Base-by-base conservation (phyloP, 768 basidiomycete species). In the Tricholoma matsutake region DNA sequence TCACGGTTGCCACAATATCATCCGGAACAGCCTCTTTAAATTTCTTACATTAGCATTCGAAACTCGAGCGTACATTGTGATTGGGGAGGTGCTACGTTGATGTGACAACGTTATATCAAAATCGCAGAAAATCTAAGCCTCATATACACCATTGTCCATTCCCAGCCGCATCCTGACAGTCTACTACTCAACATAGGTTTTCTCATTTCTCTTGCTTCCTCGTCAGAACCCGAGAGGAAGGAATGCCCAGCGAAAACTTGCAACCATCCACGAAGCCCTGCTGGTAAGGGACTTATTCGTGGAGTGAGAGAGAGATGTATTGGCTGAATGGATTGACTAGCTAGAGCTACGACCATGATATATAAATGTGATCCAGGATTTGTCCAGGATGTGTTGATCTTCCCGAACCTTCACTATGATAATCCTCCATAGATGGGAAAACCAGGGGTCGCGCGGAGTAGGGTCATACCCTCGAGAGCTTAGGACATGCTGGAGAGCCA, bases 81-180 rank as follows among this genome's bases (percentile, higher is more conserved):
- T n/a, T 51, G 3, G 3, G 22, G 22, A 25, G 22, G 3, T 25
- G 22, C 22, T 59, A 20, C 25, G 31, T 47, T 52, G 34, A 13
- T 18, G 28, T 31, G 22, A 45, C 45, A 18, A n/a, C 41, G 54
- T 59, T 70, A 64, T 58, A 71, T 73, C 60, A 81, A 64, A 37
- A 81, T 71, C 47, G 89, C 87, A 51, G 74, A 77, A 63, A 90
- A 86, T 56, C 91, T 78, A 66, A 93, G 71, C 53, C 92, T 76
- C 62, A 83, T 83, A 67, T 91, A 92, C 81, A 92, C 84, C 76
- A 91, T 75, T 31, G 81, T 74, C 89, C 89, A 91, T 80, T 80
- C 14, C 86, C 86, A 28, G 75, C 72, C n/a, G 65, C 69, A 69
- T 90, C 86, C 66, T 76, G 75, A 68, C 80, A 85, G 65, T 88